Evolutionary conservation across 305 asterid genomes (phyloP), one percentile per base, ranked within the genome.

Genomic region (Solanum chacoense): DNA sequence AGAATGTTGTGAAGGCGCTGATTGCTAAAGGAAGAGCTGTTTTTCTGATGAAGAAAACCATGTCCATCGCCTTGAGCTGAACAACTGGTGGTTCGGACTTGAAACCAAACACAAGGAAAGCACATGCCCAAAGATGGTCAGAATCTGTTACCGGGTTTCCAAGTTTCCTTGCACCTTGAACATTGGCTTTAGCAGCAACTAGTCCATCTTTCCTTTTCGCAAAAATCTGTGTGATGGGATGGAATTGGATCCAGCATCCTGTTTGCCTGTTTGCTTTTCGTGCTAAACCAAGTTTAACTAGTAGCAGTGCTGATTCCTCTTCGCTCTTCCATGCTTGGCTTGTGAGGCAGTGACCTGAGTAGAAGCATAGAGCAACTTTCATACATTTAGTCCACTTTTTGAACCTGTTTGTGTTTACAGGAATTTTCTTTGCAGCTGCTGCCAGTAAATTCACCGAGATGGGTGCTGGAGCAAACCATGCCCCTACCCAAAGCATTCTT

Each of bases 401-500:
- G 67, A 94, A 59, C 87, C 92, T 92, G 92, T 93, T 93, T 78
- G 85, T 88, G 9, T 89, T 71, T 6, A 92, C 90, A 24, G 95
- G 97, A 75, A 96, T 91, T 65, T 91, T 91, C 24, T 91, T 91
- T 32, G 98, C 98, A 20, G 99, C 97, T 26, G 94, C 90, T 45
- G 98, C 93, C 34, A 97, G 90, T 86, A 96, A 84, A 89, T 89
- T 93, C 38, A 90, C 93, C 12, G 98, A 93, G 88, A 95, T 79
- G 0, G 98, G 98, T 55, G 97, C 90, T 6, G 96, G 94, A 16
- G 98, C 98, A 7, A 97, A 91, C 99, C 99, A 97, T 5, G 95
- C 96, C 4, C 98, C 98, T 2, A 91, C 96, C 84, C 91, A 96
- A 90, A 97, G 95, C 98, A 96, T 95, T 91, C 94, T 93, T 26